Evolutionary conservation across 116 monocot species (phyloP).

Genomic region (Posidonia oceanica): DNA sequence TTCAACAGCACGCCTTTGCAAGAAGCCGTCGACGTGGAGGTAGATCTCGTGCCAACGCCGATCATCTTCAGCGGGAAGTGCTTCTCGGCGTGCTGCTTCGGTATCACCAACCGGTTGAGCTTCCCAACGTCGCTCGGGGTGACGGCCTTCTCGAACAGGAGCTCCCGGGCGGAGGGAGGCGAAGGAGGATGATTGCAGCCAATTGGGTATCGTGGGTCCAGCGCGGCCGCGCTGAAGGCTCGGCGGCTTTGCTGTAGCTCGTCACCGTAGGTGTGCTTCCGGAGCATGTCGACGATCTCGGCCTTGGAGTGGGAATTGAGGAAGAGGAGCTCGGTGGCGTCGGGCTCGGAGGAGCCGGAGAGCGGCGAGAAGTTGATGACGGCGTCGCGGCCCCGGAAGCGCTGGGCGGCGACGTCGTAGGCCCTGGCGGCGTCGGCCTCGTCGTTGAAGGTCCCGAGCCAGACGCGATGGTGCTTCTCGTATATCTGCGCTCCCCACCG

Average conservation of each 20-base stretch:
- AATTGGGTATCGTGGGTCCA: too few species aligned
- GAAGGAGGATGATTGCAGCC: background rate
- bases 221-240: background rate
- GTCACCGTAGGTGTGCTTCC: constrained; percentile 56
- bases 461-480: constrained; percentile 71
- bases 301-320: constrained; percentile 10
- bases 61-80: constrained; percentile 44
- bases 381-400: constrained; percentile 64
- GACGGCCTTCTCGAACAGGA: constrained; percentile 62
- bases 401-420: constrained; percentile 65
- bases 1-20: background rate
- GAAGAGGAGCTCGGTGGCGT: constrained; percentile 6
- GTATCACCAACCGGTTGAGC: constrained; percentile 72
- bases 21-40: background rate
- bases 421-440: constrained; percentile 50
- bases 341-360: background rate
- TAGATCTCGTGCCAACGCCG: background rate
- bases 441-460: constrained; percentile 74
- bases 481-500: constrained; percentile 85
- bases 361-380: constrained; percentile 42
- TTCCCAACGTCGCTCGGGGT: constrained; percentile 82
- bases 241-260: constrained; percentile 25
- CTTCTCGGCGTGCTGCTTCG: constrained; percentile 70
- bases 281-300: constrained; percentile 65
- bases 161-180: constrained; percentile 8